These are phyloP conservation scores for Colletotrichum tropicicola DNA, from an alignment of 2,329 filamentous ascomycete species.

Conservation along the genomic window DNA sequence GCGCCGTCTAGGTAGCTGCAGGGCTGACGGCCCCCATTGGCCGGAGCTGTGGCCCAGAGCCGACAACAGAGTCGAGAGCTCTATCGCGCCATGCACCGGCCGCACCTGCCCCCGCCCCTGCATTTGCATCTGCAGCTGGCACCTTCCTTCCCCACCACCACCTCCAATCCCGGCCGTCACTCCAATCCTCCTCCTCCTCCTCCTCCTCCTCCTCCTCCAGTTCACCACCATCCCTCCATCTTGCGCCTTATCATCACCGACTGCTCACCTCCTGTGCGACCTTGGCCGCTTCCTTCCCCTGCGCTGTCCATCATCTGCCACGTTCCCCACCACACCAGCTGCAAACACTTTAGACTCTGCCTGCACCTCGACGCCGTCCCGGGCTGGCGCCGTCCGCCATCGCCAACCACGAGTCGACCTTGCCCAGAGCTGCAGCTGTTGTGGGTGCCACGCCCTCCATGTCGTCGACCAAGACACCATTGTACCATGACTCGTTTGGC, in stretches of 20 bases:
- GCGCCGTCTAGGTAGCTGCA: no score
- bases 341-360: constrained; percentile 19
- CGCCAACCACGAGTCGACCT: neutral
- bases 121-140: neutral
- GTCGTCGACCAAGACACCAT: neutral
- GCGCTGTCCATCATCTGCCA: constrained; percentile 5
- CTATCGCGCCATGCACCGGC: neutral
- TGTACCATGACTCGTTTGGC: neutral
- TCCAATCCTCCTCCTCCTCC: no score
- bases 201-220: neutral
- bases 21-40: no score
- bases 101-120: neutral
- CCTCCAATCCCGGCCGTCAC: neutral
- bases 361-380: neutral
- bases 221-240: neutral
- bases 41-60: neutral
- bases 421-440: neutral
- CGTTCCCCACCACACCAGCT: neutral
- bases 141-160: no score
- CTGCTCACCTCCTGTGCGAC: neutral
- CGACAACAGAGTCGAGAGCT: constrained; percentile 4
- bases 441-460: neutral
- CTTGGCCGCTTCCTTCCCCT: neutral
- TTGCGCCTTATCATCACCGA: neutral
- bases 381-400: neutral